Evolutionary conservation across 2,329 filamentous ascomycete species (phyloP), one percentile per base, ranked within the genome.

Genomic region (Amesomyces nigricolor): DNA sequence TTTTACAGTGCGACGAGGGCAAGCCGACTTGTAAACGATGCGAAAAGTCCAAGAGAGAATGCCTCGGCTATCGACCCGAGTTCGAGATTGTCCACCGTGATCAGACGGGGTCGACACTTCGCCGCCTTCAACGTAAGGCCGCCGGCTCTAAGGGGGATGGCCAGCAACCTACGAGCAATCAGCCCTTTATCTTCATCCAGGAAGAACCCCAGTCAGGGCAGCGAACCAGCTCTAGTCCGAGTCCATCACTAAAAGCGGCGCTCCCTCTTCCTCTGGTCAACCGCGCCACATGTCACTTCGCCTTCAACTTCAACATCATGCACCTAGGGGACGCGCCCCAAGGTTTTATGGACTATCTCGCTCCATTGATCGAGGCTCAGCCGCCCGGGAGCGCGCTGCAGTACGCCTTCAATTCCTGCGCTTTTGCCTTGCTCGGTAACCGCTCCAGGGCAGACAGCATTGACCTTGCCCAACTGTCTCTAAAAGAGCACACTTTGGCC

Each of bases 1-100:
- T 47, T 37, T 5, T 40, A 10, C 19, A 87, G 83, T 87, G 84
- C 67, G 83, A 87, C 66, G 83, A 87, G 68, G 80, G 77, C 38
- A 85, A 82, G 60, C 83, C 84, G 13, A 82, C 79, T 2, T 87
- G 83, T 68, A 78, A 78, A 37, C 82, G 86, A 66, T 87, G 83
- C 64, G 74, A 76, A 60, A 64, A 64, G 49, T 63, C 61, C 10
- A 59, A 53, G 52, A 56, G 62, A 16, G 59, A 62, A 35, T 64
- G 62, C 42, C 57, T 51, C 44, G 62, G 62, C 19, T 64, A 64
- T 53, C 48, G 61, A 13, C 54, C 47, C 44, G 61, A 64, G 45
- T 63, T 63, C 26, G 62, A 64, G 39, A 55, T 63, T 22, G 57
- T 64, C 38, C 62, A 64, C 40, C 59, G 62, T 11, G 62, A 64